These are phyloP conservation scores for Didymella exigua DNA, from an alignment of 2,329 filamentous ascomycete species.

Conservation along the genomic window DNA sequence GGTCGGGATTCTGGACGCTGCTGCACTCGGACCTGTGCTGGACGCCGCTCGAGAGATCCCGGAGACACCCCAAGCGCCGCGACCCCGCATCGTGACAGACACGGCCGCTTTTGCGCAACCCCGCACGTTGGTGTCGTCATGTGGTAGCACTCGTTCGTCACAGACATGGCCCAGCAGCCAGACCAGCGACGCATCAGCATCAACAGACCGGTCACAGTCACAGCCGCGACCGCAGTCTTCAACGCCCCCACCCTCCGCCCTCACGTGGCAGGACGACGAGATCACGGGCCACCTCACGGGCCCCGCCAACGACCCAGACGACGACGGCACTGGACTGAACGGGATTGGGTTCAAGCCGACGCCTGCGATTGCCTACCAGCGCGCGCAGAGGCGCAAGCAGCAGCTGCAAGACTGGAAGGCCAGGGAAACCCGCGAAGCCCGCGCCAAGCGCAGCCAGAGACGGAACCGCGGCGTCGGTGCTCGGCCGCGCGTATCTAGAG, in stretches of 20 bases:
- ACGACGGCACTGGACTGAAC: slow-evolving; percentile 68
- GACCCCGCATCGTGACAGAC: slow-evolving; percentile 43
- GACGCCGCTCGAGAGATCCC: slow-evolving; percentile 30
- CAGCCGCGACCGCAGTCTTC: slow-evolving; percentile 33
- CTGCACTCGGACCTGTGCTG: slow-evolving; percentile 4
- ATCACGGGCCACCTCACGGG: slow-evolving; percentile 64
- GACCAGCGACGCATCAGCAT: background rate
- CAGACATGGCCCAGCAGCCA: slow-evolving; percentile 8
- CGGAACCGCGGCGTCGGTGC: slow-evolving; percentile 46
- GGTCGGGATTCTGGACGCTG: slow-evolving; percentile 9
- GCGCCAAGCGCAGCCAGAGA: slow-evolving; percentile 61
- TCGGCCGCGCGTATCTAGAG: slow-evolving; percentile 28
- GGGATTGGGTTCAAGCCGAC: slow-evolving; percentile 68
- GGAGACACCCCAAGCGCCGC: slow-evolving; percentile 40
- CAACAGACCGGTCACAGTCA: slow-evolving; percentile 17
- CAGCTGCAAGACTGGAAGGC: slow-evolving; percentile 65
- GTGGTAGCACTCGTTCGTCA: slow-evolving; percentile 11
- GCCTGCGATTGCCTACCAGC: slow-evolving; percentile 61
- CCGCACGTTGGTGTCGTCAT: slow-evolving; percentile 32
- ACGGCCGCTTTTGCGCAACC: slow-evolving; percentile 39
- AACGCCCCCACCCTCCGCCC: slow-evolving; percentile 41
- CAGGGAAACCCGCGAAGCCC: slow-evolving; percentile 63
- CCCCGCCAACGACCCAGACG: slow-evolving; percentile 58
- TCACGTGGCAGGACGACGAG: slow-evolving; percentile 65
- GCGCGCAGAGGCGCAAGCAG: slow-evolving; percentile 61